Conservation (phyloP, 306 rosid genomes). For the Glycine tomentella region DNA sequence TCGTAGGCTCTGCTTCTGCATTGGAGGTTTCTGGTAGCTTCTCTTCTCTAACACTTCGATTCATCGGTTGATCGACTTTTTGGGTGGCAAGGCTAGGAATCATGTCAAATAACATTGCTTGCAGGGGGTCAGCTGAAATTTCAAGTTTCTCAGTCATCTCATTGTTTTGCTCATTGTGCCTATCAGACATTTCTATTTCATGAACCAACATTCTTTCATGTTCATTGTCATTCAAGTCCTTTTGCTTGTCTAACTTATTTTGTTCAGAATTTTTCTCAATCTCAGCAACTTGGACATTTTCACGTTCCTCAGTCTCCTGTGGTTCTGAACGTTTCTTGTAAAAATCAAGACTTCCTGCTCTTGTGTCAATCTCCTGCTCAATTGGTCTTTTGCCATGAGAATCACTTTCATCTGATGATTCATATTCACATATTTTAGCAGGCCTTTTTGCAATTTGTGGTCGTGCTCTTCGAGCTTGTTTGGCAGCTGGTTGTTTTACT, state of each 20-base stretch:
- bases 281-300: conserved; percentile 42
- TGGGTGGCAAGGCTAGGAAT: conserved; percentile 73
- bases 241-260: conserved; percentile 42
- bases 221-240: conserved; percentile 40
- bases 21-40: conserved; percentile 51
- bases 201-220: conserved; percentile 45
- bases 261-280: conserved; percentile 43
- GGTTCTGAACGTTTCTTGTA: conserved; percentile 41
- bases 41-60: conserved; percentile 41
- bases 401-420: conserved; percentile 67
- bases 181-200: conserved; percentile 50
- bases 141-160: conserved; percentile 55
- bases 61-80: conserved; percentile 46
- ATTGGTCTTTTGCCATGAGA: conserved; percentile 47
- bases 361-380: conserved; percentile 43
- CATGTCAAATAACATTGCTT: conserved; percentile 86
- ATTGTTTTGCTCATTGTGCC: conserved; percentile 37
- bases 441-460: conserved; percentile 56
- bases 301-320: conserved; percentile 34
- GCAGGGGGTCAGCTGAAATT: conserved; percentile 66
- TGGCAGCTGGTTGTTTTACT: conserved; percentile 50
- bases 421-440: conserved; percentile 69
- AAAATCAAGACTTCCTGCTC: conserved; percentile 37
- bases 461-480: conserved; percentile 61
- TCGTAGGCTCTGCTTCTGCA: conserved; percentile 54